These are phyloP conservation scores for Botrytis medusae DNA, from an alignment of 2,329 filamentous ascomycete species.

Conservation along the genomic window DNA sequence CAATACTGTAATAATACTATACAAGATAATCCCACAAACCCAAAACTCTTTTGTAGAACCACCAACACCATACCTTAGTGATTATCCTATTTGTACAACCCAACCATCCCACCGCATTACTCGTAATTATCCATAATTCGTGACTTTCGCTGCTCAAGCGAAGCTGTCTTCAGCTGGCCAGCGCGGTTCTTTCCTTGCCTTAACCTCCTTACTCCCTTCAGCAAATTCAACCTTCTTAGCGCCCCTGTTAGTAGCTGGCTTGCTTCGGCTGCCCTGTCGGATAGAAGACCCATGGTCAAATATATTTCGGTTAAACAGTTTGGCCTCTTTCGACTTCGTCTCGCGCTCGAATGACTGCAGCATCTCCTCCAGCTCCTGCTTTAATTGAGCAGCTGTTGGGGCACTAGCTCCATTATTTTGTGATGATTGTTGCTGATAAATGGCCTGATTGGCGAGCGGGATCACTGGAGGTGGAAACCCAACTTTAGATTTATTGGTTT, in stretches of 20 bases:
- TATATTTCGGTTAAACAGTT: background rate
- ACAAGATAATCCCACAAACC: conserved; percentile 19
- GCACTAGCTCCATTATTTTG: background rate
- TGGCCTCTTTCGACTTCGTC: conserved; percentile 6
- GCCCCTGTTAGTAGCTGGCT: background rate
- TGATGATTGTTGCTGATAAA: background rate
- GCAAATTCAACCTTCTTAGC: conserved; percentile 10
- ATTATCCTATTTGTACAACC: conserved; percentile 27
- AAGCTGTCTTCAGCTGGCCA: conserved; percentile 40
- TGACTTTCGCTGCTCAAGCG: conserved; percentile 29
- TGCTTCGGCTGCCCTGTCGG: background rate
- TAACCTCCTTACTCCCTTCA: conserved; percentile 2
- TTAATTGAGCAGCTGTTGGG: conserved; percentile 9
- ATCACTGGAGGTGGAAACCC: conserved; percentile 8
- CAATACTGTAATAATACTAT: conserved; percentile 22
- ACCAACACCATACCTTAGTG: conserved; percentile 18
- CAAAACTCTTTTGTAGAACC: conserved; percentile 12
- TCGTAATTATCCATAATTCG: conserved; percentile 25
- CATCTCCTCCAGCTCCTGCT: conserved; percentile 14
- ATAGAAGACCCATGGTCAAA: background rate
- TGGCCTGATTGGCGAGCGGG: background rate
- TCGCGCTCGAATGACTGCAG: conserved; percentile 7
- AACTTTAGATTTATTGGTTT: background rate
- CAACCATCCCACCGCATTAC: conserved; percentile 25
- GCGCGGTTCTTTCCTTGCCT: conserved; percentile 19